These are phyloP conservation scores for Aspergillus amoenus DNA, from an alignment of 2,329 filamentous ascomycete genomes.

Conservation along the genomic window DNA sequence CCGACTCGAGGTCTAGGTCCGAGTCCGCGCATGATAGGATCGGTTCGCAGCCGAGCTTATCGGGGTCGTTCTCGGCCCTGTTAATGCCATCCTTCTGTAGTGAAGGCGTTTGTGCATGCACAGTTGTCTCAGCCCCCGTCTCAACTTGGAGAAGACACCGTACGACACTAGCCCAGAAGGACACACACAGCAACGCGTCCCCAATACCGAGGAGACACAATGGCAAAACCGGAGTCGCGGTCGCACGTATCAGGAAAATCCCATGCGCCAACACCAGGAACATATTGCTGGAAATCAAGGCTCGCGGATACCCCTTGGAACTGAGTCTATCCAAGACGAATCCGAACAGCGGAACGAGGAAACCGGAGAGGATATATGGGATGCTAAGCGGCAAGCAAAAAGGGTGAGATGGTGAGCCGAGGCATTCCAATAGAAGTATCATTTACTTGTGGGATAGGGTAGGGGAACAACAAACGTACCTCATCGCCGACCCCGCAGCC, in stretches of 20 bases:
- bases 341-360: background rate
- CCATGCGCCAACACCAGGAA: background rate
- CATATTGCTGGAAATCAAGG: background rate
- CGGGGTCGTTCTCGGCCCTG: background rate
- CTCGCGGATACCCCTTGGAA: background rate
- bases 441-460: too few species aligned
- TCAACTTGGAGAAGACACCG: background rate
- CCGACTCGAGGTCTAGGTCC: background rate
- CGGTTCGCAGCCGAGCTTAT: background rate
- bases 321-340: background rate
- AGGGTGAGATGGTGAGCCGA: too few species aligned
- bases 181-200: background rate
- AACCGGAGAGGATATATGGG: background rate
- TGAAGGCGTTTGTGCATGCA: background rate
- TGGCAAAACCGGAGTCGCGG: background rate
- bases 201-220: background rate
- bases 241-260: background rate
- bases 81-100: background rate
- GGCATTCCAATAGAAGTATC: too few species aligned
- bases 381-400: background rate
- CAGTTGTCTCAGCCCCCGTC: background rate
- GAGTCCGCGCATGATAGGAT: background rate
- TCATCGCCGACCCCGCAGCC: background rate
- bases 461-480: background rate
- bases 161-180: conserved; percentile 3